Base-by-base conservation (phyloP, 2,329 filamentous ascomycete species). In the Neonectria magnoliae region DNA sequence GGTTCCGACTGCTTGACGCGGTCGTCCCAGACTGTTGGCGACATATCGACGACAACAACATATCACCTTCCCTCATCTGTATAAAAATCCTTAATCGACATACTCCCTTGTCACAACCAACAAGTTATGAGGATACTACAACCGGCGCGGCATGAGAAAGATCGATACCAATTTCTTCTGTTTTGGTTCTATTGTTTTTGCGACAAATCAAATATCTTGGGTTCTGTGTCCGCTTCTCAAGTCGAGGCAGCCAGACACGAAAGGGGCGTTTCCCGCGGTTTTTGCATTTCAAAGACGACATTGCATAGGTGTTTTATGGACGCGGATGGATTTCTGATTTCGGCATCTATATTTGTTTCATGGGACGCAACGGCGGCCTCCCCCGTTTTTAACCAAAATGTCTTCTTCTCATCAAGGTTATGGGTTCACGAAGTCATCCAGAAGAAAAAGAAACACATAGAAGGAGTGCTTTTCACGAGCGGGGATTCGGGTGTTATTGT, bases 1-100 rank as follows among this genome's bases (percentile, higher is more conserved):
- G 69, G 56, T 41, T 64, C 57, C 52, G 57, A 56, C 60, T 68
- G 71, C 74, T 76, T 67, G 75, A 76, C 41, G 73, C 68, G 65
- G 58, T 54, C 59, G 59, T 38, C 58, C 59, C 67, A 54, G 64
- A 71, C 72, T 76, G 75, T 71, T 77, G 75, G 75, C 73, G 75
- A 68, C 69, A 69, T 42, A 70, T 58, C 60, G 68, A 57, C 67
- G 65, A 71, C 69, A 68, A 66, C 62, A 64, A 71, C 58, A 52
- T 60, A 57, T 67, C 57, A 44, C 51, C 55, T 60, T 54, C 48
- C 74, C 72, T 75, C 76, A 75, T 76, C 74, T 84, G 81, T 84
- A 84, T 75, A 83, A 84, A 83, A 78, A 83, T 80, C 77, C 76
- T 80, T 80, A 80, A 79, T 81, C 80, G 77, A 82, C 80, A 83